Evolutionary conservation across 441 rosid genomes (phyloP).

Genomic region (Croton laevigatus): DNA sequence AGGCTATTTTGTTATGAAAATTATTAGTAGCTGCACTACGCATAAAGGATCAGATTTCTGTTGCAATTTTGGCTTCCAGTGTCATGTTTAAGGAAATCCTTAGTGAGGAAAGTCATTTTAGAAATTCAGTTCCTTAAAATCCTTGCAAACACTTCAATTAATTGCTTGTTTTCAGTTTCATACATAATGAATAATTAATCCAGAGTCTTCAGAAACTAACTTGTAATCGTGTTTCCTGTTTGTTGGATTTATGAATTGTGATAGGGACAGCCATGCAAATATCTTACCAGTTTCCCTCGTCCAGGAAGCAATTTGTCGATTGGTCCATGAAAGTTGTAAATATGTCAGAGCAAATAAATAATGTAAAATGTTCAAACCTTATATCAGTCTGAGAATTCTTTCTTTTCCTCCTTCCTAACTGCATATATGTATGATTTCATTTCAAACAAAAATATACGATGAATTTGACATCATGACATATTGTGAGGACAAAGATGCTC

Average conservation of each 20-base stretch:
- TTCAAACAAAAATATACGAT: not conserved
- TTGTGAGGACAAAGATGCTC: not conserved
- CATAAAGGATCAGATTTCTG: not conserved
- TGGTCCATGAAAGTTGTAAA: constrained; percentile 6
- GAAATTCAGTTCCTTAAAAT: constrained; percentile 2
- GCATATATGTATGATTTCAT: not conserved
- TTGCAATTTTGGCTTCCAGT: not conserved
- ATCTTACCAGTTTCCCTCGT: constrained; percentile 8
- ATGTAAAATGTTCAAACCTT: not conserved
- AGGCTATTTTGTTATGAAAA: not conserved
- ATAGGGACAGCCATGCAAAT: not conserved
- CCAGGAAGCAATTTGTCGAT: constrained; percentile 7
- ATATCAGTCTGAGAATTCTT: not conserved
- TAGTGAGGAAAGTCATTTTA: not conserved
- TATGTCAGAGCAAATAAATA: constrained; percentile 1
- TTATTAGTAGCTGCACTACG: not conserved
- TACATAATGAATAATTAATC: not conserved
- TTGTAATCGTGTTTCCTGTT: not conserved
- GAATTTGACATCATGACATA: not conserved
- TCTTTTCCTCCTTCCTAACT: not conserved
- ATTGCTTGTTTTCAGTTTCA: not conserved
- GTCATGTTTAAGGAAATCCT: not conserved
- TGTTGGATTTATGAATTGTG: constrained; percentile 1
- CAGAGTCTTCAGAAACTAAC: not conserved
- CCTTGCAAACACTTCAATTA: not conserved